A percentile compares a stretch with the other conserved stretches of the same genome.
phyloP scores from a whole-genome alignment of 2,329 filamentous ascomycete species.

The Hortaea werneckii region DNA sequence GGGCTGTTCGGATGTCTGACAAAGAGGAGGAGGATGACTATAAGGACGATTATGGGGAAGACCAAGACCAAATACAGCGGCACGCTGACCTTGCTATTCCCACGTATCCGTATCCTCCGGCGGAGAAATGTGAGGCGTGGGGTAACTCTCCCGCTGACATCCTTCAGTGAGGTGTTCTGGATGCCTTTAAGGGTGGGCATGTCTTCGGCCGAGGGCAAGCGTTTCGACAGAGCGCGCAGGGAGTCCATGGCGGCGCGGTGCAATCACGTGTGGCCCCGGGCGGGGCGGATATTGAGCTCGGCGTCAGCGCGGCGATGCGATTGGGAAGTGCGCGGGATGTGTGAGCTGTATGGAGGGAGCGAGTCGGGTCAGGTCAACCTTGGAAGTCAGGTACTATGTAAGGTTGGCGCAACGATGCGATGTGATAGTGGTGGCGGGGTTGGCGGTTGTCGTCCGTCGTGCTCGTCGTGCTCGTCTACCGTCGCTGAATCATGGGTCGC shows the following conservation, averaged over 20 bases:
- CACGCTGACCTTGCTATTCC: slow-evolving; percentile 86
- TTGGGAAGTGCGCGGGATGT: too few species aligned
- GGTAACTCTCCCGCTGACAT: slow-evolving; percentile 31
- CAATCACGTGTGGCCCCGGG: slow-evolving; percentile 6
- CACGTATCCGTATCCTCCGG: slow-evolving; percentile 75
- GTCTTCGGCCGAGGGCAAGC: slow-evolving; percentile 34
- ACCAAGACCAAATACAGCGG: slow-evolving; percentile 85
- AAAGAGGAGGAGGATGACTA: slow-evolving; percentile 83
- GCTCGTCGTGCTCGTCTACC: too few species aligned
- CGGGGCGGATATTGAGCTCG: too few species aligned
- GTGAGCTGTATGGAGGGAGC: too few species aligned
- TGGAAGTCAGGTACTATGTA: too few species aligned
- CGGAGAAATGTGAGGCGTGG: slow-evolving; percentile 68
- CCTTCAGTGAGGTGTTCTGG: slow-evolving; percentile 23
- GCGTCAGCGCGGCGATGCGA: too few species aligned
- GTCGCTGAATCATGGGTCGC: too few species aligned
- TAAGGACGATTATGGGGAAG: slow-evolving; percentile 83
- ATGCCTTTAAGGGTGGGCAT: slow-evolving; percentile 36
- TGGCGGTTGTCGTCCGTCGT: too few species aligned
- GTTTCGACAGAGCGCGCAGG: slow-evolving; percentile 34
- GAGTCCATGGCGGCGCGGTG: slow-evolving; percentile 29
- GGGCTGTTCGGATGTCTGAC: slow-evolving; percentile 76
- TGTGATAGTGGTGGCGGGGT: too few species aligned
- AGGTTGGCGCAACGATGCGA: too few species aligned
- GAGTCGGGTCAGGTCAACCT: too few species aligned